Conservation (phyloP, 371 early-diverging fungal species). For the Zancudomyces culisetae region DNA sequence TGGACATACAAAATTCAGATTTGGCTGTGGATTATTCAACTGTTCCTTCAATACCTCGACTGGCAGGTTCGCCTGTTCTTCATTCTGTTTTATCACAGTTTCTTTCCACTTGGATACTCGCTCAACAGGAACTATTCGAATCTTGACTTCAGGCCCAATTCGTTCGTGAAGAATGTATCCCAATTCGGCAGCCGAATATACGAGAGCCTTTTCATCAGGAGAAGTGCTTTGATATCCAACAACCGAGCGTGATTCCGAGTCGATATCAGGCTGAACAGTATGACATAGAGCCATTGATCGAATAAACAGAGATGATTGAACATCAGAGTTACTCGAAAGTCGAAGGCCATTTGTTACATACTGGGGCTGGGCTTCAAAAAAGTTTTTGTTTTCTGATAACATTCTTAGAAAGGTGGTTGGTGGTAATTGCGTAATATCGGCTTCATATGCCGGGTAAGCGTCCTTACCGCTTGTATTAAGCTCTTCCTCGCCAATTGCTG, state of each 20-base stretch:
- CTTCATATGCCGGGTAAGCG: too few species aligned
- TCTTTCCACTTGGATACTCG: conserved; percentile 18
- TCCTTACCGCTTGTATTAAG: background rate
- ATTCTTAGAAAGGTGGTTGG: background rate
- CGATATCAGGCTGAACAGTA: conserved; percentile 53
- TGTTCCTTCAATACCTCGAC: background rate
- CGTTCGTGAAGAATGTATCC: conserved; percentile 64
- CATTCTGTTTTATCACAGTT: background rate
- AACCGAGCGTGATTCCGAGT: conserved; percentile 23
- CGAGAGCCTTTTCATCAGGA: conserved; percentile 88
- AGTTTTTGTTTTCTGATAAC: background rate
- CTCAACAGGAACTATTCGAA: conserved; percentile 18
- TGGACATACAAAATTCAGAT: background rate
- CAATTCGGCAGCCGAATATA: conserved; percentile 62
- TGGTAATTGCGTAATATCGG: background rate
- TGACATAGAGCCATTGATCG: conserved; percentile 81
- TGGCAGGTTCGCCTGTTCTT: background rate
- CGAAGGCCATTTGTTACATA: too few species aligned
- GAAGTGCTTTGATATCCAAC: conserved; percentile 66
- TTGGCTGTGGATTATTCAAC: background rate
- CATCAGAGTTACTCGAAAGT: background rate
- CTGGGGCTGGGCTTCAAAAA: background rate
- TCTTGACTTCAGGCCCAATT: conserved; percentile 24
- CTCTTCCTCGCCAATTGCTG: background rate
- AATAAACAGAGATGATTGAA: conserved; percentile 35